Conservation (phyloP, 2,329 filamentous ascomycete genomes). For the Amylocarpus encephaloides region DNA sequence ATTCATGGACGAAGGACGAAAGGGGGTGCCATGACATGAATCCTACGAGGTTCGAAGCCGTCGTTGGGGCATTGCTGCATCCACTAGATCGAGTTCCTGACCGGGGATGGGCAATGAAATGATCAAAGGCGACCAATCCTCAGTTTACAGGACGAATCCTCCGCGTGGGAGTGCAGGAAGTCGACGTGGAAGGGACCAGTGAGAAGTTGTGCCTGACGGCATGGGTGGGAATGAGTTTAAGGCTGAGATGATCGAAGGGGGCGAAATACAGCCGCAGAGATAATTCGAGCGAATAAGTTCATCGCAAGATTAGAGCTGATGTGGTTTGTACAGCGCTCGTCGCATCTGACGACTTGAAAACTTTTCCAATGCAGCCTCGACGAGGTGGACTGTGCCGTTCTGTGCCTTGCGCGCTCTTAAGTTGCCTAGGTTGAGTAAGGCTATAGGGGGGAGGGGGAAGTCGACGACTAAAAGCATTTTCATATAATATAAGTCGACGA, state of each 20-base stretch:
- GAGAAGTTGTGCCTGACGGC: neutral
- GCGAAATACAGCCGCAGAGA: neutral
- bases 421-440: no score
- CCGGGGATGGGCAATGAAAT: neutral
- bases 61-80: neutral
- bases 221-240: neutral
- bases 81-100: neutral
- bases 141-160: neutral
- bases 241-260: neutral
- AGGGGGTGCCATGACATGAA: no score
- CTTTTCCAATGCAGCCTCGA: no score
- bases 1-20: no score
- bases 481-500: conserved; percentile 2
- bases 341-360: no score
- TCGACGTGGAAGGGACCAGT: neutral
- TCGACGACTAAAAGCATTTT: neutral
- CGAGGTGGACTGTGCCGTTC: neutral
- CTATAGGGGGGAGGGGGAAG: neutral
- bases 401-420: neutral
- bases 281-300: no score
- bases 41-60: no score
- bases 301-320: no score
- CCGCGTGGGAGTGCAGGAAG: neutral
- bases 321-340: no score
- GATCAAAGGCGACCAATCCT: neutral